Evolutionary conservation across 805 yeast species (phyloP).

Genomic region (Metschnikowia peoriensis): DNA sequence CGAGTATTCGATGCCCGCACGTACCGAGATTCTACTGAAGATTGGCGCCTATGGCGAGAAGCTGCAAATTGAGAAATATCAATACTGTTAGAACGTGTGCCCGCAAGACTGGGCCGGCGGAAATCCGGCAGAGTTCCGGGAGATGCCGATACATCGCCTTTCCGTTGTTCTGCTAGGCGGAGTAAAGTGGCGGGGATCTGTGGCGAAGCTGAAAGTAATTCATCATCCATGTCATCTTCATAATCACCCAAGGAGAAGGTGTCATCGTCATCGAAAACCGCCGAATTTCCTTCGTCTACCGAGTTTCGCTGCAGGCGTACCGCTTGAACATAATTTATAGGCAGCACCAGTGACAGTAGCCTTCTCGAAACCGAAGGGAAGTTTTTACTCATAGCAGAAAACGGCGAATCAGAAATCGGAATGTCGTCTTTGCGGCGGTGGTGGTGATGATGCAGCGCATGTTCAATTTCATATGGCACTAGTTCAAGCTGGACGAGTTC

Average conservation of each 20-base stretch:
- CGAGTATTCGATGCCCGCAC: conserved; percentile 21
- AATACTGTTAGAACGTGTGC: conserved; percentile 23
- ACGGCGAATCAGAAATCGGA: too few species aligned
- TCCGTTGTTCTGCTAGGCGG: conserved; percentile 51
- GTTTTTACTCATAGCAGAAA: not conserved
- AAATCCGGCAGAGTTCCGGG: conserved; percentile 34
- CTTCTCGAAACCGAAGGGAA: not conserved
- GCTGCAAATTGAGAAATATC: conserved; percentile 9
- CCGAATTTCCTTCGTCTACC: conserved; percentile 1
- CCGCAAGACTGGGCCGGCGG: conserved; percentile 13
- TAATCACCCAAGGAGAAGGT: conserved; percentile 22
- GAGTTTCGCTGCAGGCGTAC: conserved; percentile 2
- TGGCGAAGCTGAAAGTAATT: conserved; percentile 58
- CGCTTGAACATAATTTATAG: not conserved
- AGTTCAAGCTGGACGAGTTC: conserved; percentile 66
- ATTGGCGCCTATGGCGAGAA: conserved; percentile 15
- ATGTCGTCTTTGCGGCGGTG: not conserved
- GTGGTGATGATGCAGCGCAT: conserved; percentile 12
- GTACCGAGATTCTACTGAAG: conserved; percentile 35
- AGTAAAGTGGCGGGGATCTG: conserved; percentile 64
- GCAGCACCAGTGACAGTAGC: conserved; percentile 5
- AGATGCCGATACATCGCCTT: conserved; percentile 22
- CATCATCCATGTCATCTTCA: conserved; percentile 45
- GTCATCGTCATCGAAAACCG: conserved; percentile 21
- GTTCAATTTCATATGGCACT: conserved; percentile 40